Base-by-base conservation (phyloP, 306 rosid species). In the Quercus wislizeni region DNA sequence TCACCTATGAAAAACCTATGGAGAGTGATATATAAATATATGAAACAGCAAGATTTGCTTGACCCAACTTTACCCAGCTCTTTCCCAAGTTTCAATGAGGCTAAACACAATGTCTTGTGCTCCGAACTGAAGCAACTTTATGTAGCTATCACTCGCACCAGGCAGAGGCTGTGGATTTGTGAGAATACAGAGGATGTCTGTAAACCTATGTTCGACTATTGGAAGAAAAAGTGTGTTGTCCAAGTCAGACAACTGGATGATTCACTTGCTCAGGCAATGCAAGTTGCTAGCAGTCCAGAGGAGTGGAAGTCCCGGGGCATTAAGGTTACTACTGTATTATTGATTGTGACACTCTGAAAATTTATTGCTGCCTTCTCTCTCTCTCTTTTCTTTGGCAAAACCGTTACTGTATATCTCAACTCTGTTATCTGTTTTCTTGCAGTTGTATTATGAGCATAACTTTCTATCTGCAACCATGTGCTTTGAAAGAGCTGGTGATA, bases 391-490 rank as follows among this genome's bases (percentile, higher is more conserved):
- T 23, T 23, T 23, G 23, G 1, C 1, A 23, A 67, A 5, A 6
- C 57, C 52, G 19, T 15, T 55, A 10, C 10, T 59, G 21, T 21
- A 46, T 2, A 28, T 74, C 6, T 61, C 21, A 52, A 55, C 19
- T 35, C 19, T 5, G 11, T 23, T 70, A 61, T 46, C n/a, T 65
- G 5, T 31, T 72, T 71, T 23, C 43, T 76, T 72, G 80, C 88
- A 89, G 98, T 80, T 93, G 8, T 91, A 81, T 76, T 49, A 85
- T 31, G 93, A 89, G 83, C 82, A 81, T 31, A 93, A 81, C 71
- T 93, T 76, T 49, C 90, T 85, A 87, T 88, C 83, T 90, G 97
- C 97, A 27, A 91, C 93, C 56, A 86, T 86, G 86, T 93, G 97
- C 73, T 93, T 93, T 83, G 92, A 90, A 81, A 90, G 87, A 83